Percentiles rank a stretch among this genome's conserved stretches.
phyloP scores from a whole-genome alignment of 495 filamentous ascomycete genomes.

The Acidomyces sp. region DNA sequence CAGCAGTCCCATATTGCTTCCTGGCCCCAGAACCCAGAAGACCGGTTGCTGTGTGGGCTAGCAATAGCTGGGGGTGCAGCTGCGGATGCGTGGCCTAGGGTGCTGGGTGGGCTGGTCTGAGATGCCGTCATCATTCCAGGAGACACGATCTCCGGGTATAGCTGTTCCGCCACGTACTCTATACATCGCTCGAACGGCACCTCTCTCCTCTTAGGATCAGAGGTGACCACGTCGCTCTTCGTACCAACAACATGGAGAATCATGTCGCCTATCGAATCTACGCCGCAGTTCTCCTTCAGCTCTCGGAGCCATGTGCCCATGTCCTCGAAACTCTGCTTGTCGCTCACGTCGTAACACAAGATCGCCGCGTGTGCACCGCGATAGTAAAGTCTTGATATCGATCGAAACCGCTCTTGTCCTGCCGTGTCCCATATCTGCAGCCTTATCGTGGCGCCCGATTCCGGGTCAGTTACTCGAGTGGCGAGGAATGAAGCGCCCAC shows the following conservation, averaged over 20 bases:
- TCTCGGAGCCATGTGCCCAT: constrained; percentile 89
- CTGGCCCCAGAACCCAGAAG: constrained; percentile 77
- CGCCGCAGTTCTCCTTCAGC: constrained; percentile 45
- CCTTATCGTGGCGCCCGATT: constrained; percentile 65
- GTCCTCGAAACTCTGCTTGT: constrained; percentile 71
- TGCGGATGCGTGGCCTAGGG: constrained; percentile 20
- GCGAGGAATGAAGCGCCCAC: constrained; percentile 91
- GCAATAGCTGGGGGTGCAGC: constrained; percentile 35
- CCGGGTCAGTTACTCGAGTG: constrained; percentile 76
- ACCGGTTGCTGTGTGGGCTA: constrained; percentile 62
- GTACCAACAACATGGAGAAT: constrained; percentile 96
- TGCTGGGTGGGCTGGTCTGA: constrained; percentile 2
- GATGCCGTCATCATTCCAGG: background rate
- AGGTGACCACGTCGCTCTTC: constrained; percentile 79
- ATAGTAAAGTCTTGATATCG: constrained; percentile 89
- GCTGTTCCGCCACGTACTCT: constrained; percentile 82
- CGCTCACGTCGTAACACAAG: constrained; percentile 88
- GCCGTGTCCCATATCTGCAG: constrained; percentile 92
- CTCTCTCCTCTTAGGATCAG: constrained; percentile 59
- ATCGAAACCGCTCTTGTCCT: constrained; percentile 89
- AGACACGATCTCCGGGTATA: constrained; percentile 36
- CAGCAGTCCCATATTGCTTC: constrained; percentile 93
- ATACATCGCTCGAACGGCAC: constrained; percentile 92
- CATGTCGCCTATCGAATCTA: constrained; percentile 38
- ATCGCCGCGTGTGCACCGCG: constrained; percentile 87